Percentiles rank a stretch among this genome's conserved stretches.
These are phyloP conservation scores for Podosphaera leucotricha DNA, from an alignment of 2,329 filamentous ascomycete species.

Conservation along the genomic window DNA sequence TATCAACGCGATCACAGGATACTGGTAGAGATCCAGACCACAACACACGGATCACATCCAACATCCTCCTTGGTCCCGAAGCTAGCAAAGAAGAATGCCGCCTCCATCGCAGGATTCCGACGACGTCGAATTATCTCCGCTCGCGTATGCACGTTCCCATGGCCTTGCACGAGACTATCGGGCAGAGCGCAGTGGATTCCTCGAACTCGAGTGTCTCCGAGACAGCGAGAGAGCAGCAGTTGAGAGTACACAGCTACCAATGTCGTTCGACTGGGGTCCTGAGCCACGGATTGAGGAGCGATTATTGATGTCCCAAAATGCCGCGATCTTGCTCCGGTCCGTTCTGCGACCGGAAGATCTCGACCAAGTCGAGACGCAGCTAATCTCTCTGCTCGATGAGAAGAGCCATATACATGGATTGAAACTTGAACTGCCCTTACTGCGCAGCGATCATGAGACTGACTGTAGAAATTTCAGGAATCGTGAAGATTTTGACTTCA, in stretches of 20 bases:
- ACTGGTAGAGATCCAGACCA: no score
- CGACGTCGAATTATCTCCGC: constrained; percentile 6
- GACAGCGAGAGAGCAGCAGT: neutral
- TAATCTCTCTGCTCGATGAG: neutral
- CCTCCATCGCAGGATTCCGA: neutral
- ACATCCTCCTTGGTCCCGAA: neutral
- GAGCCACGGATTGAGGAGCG: constrained; percentile 8
- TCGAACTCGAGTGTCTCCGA: constrained; percentile 6
- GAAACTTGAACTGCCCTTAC: constrained; percentile 12
- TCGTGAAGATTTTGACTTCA: constrained; percentile 11
- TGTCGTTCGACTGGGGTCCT: constrained; percentile 5
- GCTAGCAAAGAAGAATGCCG: neutral
- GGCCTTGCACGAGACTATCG: constrained; percentile 11
- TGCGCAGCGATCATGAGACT: constrained; percentile 11
- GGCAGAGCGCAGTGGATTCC: constrained; percentile 3
- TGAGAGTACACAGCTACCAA: constrained; percentile 5
- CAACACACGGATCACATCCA: no score
- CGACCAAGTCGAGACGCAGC: constrained; percentile 3
- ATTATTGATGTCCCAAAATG: constrained; percentile 8
- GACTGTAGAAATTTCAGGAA: constrained; percentile 11
- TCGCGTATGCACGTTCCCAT: constrained; percentile 13
- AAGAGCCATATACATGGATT: neutral
- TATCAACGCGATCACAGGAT: no score
- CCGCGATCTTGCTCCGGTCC: constrained; percentile 7
- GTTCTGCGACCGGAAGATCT: constrained; percentile 3